Evolutionary conservation across 1,284 basidiomycete genomes (phyloP), one percentile per base, ranked within the genome.

Genomic region (Phylloboletellus chloephorus): DNA sequence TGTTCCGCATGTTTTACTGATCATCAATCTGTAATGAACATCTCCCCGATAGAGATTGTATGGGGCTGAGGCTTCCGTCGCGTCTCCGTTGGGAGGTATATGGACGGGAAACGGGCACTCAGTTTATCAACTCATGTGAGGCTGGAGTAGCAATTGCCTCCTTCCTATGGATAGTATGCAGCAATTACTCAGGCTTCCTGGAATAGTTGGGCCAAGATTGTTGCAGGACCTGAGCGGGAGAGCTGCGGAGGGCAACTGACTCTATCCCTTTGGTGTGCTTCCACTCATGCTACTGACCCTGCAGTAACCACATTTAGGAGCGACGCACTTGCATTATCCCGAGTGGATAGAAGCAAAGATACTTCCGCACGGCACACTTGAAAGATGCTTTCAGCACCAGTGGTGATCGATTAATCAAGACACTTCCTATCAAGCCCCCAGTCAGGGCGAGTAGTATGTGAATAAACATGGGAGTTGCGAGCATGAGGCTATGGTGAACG

Each of bases 1-100:
- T 93, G 83, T 94, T 91, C 74, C 78, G 82, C 53, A 65, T 80
- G 49, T 52, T 56, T 28, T 61, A 61, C 40, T 65, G 50, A 61
- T 50, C 7, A 33, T 41, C 37, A 48, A 61, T 48, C 50, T 62
- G 31, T 33, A 40, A 43, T 37, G 34, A 33, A 26, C 19, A n/a
- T 33, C n/a, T n/a, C n/a, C n/a, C n/a, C n/a, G n/a, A n/a, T n/a
- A n/a, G n/a, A n/a, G n/a, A n/a, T n/a, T n/a, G n/a, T n/a, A n/a
- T n/a, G n/a, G n/a, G n/a, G n/a, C n/a, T n/a, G n/a, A n/a, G n/a
- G n/a, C n/a, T n/a, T n/a, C n/a, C n/a, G n/a, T n/a, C n/a, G n/a
- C n/a, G n/a, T n/a, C n/a, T 31, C 51, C 37, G 50, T 54, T 44
- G 31, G 37, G n/a, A 13, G 21, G 30, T 11, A 29, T 19, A 22